Evolutionary conservation across 2,329 filamentous ascomycete species (phyloP).

Genomic region (Chalara sp.): DNA sequence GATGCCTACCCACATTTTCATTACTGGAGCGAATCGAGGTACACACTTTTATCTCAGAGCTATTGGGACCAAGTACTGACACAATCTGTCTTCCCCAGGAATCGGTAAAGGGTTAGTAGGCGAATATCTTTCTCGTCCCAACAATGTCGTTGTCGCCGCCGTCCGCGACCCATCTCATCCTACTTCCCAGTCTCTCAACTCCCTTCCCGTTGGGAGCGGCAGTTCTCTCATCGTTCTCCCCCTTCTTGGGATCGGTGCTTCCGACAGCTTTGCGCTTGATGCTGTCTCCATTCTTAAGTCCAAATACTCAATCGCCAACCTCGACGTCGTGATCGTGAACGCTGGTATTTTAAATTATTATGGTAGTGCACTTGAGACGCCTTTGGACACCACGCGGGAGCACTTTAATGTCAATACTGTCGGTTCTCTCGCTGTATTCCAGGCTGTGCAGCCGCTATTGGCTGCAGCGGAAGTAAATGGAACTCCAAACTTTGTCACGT

Average conservation of each 20-base stretch:
- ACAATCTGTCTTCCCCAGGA: not conserved
- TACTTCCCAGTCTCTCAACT: slow-evolving; percentile 22
- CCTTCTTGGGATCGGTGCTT: slow-evolving; percentile 31
- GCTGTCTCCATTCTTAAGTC: slow-evolving; percentile 28
- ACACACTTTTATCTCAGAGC: too few relatives aligned
- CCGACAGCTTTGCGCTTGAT: slow-evolving; percentile 23
- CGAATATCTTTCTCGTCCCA: slow-evolving; percentile 28
- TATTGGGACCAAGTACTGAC: too few relatives aligned
- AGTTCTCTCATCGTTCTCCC: slow-evolving; percentile 35
- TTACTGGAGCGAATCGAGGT: too few relatives aligned
- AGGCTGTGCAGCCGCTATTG: slow-evolving; percentile 24
- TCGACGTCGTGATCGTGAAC: slow-evolving; percentile 47
- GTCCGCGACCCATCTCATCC: slow-evolving; percentile 24
- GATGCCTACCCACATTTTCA: too few relatives aligned
- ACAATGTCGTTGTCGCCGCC: slow-evolving; percentile 31
- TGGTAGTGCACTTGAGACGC: slow-evolving; percentile 21
- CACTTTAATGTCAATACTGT: slow-evolving; percentile 24
- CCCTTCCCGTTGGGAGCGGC: slow-evolving; percentile 9
- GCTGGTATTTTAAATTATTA: slow-evolving; percentile 34
- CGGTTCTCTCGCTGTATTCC: slow-evolving; percentile 25
- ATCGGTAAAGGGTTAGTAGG: slow-evolving; percentile 26
- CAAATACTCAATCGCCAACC: slow-evolving; percentile 28
- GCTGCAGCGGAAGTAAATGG: too few relatives aligned
- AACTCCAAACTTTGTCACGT: not conserved
- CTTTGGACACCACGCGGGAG: slow-evolving; percentile 18